Evolutionary conservation across 352 stramenopile genomes (phyloP), one percentile per base, ranked within the genome.

Genomic region (Pilasporangium apinafurcum): DNA sequence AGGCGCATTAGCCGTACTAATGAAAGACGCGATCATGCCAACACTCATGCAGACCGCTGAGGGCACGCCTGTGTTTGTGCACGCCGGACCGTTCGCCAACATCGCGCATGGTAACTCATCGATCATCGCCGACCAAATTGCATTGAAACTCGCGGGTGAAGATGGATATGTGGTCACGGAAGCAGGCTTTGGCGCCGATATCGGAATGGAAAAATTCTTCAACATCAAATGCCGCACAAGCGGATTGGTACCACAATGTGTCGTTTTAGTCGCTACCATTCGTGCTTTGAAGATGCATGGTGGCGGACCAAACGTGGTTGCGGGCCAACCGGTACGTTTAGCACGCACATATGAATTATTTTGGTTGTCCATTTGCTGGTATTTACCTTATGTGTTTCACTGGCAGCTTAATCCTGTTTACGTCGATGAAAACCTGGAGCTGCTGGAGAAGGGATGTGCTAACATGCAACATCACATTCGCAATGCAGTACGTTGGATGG

Each of bases 211-310:
- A 53, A 98, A 99, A 68, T 99, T 99, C 62, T 98, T 98, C 68
- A 98, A 99, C 77, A 99, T 99, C 59, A 99, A 99, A 75, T 99
- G 96, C 63, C 83, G 96, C 26, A 80, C 86, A 27, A 97, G 78
- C 48, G 95, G 92, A 13, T 66, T 99, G 7, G 94, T 82, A n/a
- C 97, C 97, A 8, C 88, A 98, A 56, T 98, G 90, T 50, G 95
- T 96, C 30, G 95, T 99, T 33, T 89, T 99, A 27, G 97, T 99
- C 13, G 93, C 96, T 14, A 99, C 97, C 4, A 89, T 99, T 24
- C 91, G 97, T 28, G 96, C 97, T 25, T 66, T 99, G 18, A 99
- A 99, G 75, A 98, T 98, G 90, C 96, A 99, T 73, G 96, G 96
- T 25, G 96, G 96, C n/a, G 96, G 94, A 13, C 93, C 96, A 39